Base-by-base conservation (phyloP, 192 early-diverging fungal genomes). In the Podila epigama region DNA sequence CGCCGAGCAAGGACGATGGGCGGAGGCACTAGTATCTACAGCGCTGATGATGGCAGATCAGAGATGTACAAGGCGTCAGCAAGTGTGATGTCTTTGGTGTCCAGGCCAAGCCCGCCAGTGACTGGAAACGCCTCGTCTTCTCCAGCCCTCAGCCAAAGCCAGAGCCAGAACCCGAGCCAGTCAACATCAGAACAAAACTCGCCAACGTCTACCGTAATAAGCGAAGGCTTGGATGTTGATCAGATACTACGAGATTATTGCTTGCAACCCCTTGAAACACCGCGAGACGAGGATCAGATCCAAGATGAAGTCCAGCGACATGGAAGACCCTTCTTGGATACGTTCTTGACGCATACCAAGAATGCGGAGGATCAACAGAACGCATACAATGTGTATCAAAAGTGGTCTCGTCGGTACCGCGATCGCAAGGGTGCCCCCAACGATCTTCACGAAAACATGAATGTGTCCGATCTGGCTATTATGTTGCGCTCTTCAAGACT, bases 401-500 rank as follows among this genome's bases (percentile, higher is more conserved):
- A 87, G 64, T 89, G 87, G 87, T 84, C 82, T 54, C 70, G 82
- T 25, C 70, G 81, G 4, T 85, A 84, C 39, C 64, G 60, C 28
- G 83, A 75, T 22, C 66, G 69, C 13, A 70, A 75, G 16, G 78
- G 69, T 18, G 55, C 68, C 18, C 69, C 68, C 0, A 58, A 68
- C n/a, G 77, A 66, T 0, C 59, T 70, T 10, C 62, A 60, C 40
- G 86, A 87, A 40, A 78, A 75, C 51, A 86, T 88, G 75, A 64
- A 78, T 16, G 79, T 66, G 4, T 68, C 70, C 15, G 85, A 89
- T 60, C 63, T 87, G 39, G 78, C 78, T 3, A 79, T 83, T 20
- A 84, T 88, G 63, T 51, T 88, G 36, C 82, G 84, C 29, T 83
- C 85, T 0, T 85, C 87, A 13, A 64, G 85, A 52, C 53, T 88